phyloP scores from a whole-genome alignment of 495 filamentous ascomycete species.

The Polyplosphaeria fusca region DNA sequence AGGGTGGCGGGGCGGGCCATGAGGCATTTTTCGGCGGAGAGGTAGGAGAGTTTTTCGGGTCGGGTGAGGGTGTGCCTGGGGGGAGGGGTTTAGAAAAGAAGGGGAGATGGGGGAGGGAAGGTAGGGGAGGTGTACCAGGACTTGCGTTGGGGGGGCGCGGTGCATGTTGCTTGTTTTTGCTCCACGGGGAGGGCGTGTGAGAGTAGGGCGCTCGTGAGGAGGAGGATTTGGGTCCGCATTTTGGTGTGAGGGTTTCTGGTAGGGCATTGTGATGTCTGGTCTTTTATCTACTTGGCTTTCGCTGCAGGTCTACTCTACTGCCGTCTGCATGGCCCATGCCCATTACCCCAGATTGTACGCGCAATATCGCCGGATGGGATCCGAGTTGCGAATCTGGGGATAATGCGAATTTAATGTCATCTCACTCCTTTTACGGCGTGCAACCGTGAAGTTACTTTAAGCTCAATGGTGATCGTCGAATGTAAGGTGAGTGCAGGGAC shows the following conservation, averaged over 20 bases:
- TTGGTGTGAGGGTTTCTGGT: background rate
- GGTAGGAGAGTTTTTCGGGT: conserved; percentile 42
- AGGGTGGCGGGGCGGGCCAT: conserved; percentile 40
- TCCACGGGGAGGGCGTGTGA: background rate
- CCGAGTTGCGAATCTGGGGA: background rate
- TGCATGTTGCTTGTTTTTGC: background rate
- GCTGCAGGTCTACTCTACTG: background rate
- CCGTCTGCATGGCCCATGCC: background rate
- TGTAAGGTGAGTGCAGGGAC: background rate
- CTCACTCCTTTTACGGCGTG: background rate
- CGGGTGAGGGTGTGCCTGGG: conserved; percentile 42
- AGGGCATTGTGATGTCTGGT: background rate
- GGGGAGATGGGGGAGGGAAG: background rate
- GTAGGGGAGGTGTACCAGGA: background rate
- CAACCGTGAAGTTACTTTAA: background rate
- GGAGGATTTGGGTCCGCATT: background rate
- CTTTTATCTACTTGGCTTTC: background rate
- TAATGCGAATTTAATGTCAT: background rate
- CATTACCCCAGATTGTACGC: background rate
- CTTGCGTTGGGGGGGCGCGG: background rate
- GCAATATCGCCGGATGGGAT: too few species aligned
- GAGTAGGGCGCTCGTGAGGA: background rate
- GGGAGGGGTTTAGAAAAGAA: too few species aligned
- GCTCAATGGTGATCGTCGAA: background rate
- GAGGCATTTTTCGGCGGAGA: conserved; percentile 49